These are phyloP conservation scores for Cucurbitaria berberidis DNA, from an alignment of 2,329 filamentous ascomycete genomes.

Conservation along the genomic window DNA sequence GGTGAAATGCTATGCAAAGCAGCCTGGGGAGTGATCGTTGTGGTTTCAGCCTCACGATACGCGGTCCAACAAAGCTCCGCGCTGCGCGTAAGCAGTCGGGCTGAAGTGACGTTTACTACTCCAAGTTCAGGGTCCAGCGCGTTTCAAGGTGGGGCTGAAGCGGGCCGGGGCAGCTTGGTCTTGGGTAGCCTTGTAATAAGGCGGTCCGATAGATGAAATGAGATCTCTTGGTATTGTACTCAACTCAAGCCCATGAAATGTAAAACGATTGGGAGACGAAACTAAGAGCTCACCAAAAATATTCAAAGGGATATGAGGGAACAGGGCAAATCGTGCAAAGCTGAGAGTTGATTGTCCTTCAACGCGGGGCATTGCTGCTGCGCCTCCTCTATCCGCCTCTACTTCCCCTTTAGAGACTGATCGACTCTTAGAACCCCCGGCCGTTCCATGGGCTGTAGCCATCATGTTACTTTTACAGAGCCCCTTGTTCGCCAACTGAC, in stretches of 20 bases:
- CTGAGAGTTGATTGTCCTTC: constrained; percentile 11
- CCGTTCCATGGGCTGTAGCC: not conserved
- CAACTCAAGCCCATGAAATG: too few species aligned
- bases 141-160: constrained; percentile 16
- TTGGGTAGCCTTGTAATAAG: constrained; percentile 6
- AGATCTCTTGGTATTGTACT: too few species aligned
- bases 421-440: not conserved
- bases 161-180: not conserved
- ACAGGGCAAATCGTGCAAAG: not conserved
- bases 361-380: constrained; percentile 19
- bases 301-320: too few species aligned
- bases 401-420: constrained; percentile 4
- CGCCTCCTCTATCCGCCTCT: constrained; percentile 15
- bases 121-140: constrained; percentile 14
- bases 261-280: not conserved
- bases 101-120: constrained; percentile 17
- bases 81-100: constrained; percentile 20
- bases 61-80: constrained; percentile 19
- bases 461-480: not conserved
- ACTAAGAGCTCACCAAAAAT: not conserved
- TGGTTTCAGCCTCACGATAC: not conserved
- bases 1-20: not conserved
- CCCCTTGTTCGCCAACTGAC: not conserved
- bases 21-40: not conserved
- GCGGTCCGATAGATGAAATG: not conserved